These are phyloP conservation scores for Fusarium succisae DNA, from an alignment of 2,329 filamentous ascomycete genomes.

Conservation along the genomic window DNA sequence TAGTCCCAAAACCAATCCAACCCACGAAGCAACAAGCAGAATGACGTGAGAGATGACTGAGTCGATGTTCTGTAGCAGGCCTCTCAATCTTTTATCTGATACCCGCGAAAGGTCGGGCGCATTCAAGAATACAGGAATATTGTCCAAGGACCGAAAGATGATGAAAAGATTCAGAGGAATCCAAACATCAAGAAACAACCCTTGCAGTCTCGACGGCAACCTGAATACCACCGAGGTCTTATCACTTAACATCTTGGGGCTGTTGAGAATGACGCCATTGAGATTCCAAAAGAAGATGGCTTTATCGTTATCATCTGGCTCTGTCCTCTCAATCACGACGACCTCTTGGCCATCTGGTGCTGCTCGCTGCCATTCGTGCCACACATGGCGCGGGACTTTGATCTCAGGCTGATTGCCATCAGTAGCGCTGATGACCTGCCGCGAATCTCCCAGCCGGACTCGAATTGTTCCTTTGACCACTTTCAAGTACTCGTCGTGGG, in stretches of 20 bases:
- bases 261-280: constrained; percentile 52
- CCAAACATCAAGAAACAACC: constrained; percentile 40
- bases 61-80: background rate
- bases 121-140: constrained; percentile 44
- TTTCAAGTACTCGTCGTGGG: constrained; percentile 57
- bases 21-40: background rate
- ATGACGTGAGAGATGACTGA: background rate
- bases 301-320: constrained; percentile 56
- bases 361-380: constrained; percentile 59
- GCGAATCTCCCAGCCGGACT: constrained; percentile 31
- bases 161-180: constrained; percentile 43
- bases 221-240: background rate
- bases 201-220: constrained; percentile 21
- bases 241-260: constrained; percentile 13
- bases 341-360: constrained; percentile 46
- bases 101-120: background rate
- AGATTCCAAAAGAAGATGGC: constrained; percentile 61
- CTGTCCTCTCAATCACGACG: constrained; percentile 58
- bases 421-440: constrained; percentile 31
- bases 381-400: constrained; percentile 47
- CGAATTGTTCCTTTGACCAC: constrained; percentile 51
- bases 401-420: constrained; percentile 42
- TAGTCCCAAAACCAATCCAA: background rate
- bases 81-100: rapidly evolving
- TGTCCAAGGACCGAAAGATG: constrained; percentile 44